These are phyloP conservation scores for Colletotrichum cuscutae DNA, from an alignment of 2,329 filamentous ascomycete genomes.

Conservation along the genomic window DNA sequence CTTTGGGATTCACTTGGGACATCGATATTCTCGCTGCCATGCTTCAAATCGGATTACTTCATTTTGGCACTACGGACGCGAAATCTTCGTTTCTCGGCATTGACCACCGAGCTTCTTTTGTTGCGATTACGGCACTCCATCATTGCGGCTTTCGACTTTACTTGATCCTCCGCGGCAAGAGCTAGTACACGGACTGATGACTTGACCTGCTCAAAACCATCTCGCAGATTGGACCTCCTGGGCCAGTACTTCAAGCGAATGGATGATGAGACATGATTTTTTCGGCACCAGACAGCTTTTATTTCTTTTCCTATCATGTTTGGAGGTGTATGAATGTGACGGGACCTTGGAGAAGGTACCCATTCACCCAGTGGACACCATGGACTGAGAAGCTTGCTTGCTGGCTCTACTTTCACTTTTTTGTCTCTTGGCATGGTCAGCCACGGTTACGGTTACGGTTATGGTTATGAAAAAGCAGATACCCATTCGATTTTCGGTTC, in stretches of 20 bases:
- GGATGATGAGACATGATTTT: background rate
- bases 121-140: background rate
- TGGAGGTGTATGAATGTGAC: too few species aligned
- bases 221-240: background rate
- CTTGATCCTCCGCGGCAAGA: background rate
- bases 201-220: background rate
- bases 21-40: background rate
- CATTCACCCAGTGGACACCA: too few species aligned
- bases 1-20: background rate
- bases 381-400: background rate
- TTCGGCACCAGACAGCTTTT: background rate
- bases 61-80: background rate
- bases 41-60: background rate
- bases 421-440: background rate
- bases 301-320: background rate
- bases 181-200: background rate
- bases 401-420: background rate
- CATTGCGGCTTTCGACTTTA: background rate
- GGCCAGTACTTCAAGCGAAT: background rate
- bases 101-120: background rate
- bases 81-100: background rate
- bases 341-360: too few species aligned
- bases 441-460: background rate
- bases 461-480: background rate
- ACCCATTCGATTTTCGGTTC: background rate